phyloP scores from a whole-genome alignment of 1,139 yeast species.

The Eremothecium cymbalariae region DNA sequence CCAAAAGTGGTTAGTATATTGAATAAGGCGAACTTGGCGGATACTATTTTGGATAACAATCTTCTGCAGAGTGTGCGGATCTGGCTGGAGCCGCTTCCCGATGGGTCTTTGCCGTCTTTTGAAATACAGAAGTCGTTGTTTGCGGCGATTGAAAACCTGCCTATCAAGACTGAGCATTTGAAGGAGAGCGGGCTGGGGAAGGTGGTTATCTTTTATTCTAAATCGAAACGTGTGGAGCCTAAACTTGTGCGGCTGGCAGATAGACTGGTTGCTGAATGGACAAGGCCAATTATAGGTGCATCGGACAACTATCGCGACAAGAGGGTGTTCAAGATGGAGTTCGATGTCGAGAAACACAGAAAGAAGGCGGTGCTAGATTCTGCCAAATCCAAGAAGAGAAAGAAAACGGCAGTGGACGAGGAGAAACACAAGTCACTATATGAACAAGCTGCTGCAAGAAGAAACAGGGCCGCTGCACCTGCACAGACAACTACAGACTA shows the following conservation, averaged over 20 bases:
- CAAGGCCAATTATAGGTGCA: slow-evolving; percentile 93
- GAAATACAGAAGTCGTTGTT: slow-evolving; percentile 89
- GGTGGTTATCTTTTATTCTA: slow-evolving; percentile 87
- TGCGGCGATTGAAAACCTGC: slow-evolving; percentile 62
- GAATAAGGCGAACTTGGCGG: slow-evolving; percentile 78
- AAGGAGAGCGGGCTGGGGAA: slow-evolving; percentile 93
- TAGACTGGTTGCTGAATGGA: slow-evolving; percentile 91
- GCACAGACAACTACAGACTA: slow-evolving; percentile 81
- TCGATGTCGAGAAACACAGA: slow-evolving; percentile 52
- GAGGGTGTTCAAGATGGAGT: slow-evolving; percentile 59
- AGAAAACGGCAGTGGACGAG: slow-evolving; percentile 25
- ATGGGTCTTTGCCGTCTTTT: slow-evolving; percentile 93
- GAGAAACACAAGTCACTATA: slow-evolving; percentile 51
- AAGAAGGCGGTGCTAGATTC: slow-evolving; percentile 35
- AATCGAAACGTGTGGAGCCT: slow-evolving; percentile 83
- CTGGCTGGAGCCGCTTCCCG: slow-evolving; percentile 98
- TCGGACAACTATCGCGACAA: slow-evolving; percentile 92
- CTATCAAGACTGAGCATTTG: slow-evolving; percentile 90
- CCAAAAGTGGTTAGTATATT: slow-evolving; percentile 71
- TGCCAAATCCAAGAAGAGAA: slow-evolving; percentile 27
- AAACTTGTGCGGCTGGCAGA: slow-evolving; percentile 82
- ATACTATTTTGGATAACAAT: slow-evolving; percentile 89
- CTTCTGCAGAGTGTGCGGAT: slow-evolving; percentile 86
- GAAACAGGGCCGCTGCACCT: slow-evolving; percentile 93
- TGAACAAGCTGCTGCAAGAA: slow-evolving; percentile 86